phyloP scores from a whole-genome alignment of 352 stramenopile species.

The Aphanomyces astaci region DNA sequence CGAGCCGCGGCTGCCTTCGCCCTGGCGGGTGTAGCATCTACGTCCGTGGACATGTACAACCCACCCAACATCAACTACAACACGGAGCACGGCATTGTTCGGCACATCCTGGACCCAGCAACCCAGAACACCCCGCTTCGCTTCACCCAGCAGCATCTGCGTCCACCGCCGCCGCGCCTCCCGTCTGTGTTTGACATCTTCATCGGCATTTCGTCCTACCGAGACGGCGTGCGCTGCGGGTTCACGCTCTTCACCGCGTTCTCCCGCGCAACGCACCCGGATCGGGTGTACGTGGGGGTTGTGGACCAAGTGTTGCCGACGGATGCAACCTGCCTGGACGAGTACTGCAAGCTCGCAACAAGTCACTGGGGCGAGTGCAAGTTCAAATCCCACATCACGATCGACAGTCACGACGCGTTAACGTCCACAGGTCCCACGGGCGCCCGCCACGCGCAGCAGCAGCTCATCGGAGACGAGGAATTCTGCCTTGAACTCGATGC shows the following conservation, averaged over 20 bases:
- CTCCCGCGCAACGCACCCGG: constrained; percentile 5
- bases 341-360: constrained; percentile 18
- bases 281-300: constrained; percentile 13
- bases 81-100: no score
- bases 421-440: constrained; percentile 3
- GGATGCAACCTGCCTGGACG: constrained; percentile 13
- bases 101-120: constrained; percentile 3
- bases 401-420: background rate
- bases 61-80: no score
- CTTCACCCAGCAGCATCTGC: background rate
- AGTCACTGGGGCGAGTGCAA: constrained; percentile 5
- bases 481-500: constrained; percentile 24
- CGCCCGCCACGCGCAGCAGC: constrained; percentile 18
- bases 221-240: constrained; percentile 14
- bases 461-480: constrained; percentile 19
- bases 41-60: no score
- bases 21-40: no score
- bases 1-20: no score
- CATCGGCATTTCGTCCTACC: constrained; percentile 19
- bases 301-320: constrained; percentile 14
- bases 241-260: constrained; percentile 22
- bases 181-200: constrained; percentile 14
- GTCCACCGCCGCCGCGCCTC: constrained; percentile 10
- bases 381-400: constrained; percentile 16
- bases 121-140: constrained; percentile 5